Conservation (phyloP, 345 rosid species). For the thale cress (Arabidopsis thaliana) region TAIR10.1 NC_003076.8:2355001-2355500, state of each 20-base stretch:
- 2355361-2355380: slow-evolving; percentile 37
- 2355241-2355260: neutral
- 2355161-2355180: neutral
- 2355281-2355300: neutral
- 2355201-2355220: slow-evolving; percentile 27
- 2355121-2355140: neutral
- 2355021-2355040: neutral
- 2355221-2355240: neutral
- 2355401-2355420: slow-evolving; percentile 32
- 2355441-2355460: neutral
- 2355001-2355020: neutral
- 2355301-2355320: neutral
- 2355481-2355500: neutral
- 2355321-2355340: neutral
- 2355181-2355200: slow-evolving; percentile 43
- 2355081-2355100: neutral
- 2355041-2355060: slow-evolving; percentile 7
- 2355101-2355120: slow-evolving; percentile 4
- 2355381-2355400: slow-evolving; percentile 23
- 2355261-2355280: slow-evolving; percentile 2
- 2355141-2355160: neutral
- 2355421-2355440: neutral
- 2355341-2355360: neutral
- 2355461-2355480: neutral
- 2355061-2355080: slow-evolving; percentile 29